These are phyloP conservation scores for Phoma herbarum DNA, from an alignment of 2,329 filamentous ascomycete genomes.

Conservation along the genomic window DNA sequence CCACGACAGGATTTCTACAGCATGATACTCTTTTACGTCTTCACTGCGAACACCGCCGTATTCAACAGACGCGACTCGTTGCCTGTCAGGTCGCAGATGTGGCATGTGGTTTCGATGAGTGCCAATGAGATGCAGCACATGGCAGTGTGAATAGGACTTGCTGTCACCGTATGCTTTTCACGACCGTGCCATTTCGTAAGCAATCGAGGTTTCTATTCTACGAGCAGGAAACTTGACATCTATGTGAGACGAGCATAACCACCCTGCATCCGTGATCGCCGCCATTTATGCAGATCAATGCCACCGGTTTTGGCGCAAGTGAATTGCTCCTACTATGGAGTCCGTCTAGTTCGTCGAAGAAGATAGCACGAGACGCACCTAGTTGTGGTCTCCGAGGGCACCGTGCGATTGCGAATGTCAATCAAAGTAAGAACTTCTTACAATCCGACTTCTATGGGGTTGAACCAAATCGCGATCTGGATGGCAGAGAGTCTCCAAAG, in stretches of 20 bases:
- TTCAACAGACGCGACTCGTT: not conserved
- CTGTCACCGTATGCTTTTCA: not conserved
- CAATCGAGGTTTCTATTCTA: not conserved
- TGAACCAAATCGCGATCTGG: not conserved
- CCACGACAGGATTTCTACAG: not conserved
- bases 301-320: not conserved
- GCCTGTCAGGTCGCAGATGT: not conserved
- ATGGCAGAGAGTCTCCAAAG: not conserved
- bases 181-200: not conserved
- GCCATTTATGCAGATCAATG: not conserved
- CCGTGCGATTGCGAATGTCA: not conserved
- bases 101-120: not conserved
- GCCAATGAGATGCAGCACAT: not conserved
- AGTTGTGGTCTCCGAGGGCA: not conserved
- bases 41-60: not conserved
- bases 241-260: not conserved
- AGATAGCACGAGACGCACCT: not conserved
- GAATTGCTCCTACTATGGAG: not conserved
- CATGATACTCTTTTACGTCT: not conserved
- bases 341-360: not conserved
- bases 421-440: not conserved
- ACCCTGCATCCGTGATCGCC: not conserved
- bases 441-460: not conserved
- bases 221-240: not conserved
- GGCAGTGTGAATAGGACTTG: not conserved